Percentiles rank a stretch among this genome's conserved stretches.
These are phyloP conservation scores for Tricholoma furcatifolium DNA, from an alignment of 768 basidiomycete genomes.

Conservation along the genomic window DNA sequence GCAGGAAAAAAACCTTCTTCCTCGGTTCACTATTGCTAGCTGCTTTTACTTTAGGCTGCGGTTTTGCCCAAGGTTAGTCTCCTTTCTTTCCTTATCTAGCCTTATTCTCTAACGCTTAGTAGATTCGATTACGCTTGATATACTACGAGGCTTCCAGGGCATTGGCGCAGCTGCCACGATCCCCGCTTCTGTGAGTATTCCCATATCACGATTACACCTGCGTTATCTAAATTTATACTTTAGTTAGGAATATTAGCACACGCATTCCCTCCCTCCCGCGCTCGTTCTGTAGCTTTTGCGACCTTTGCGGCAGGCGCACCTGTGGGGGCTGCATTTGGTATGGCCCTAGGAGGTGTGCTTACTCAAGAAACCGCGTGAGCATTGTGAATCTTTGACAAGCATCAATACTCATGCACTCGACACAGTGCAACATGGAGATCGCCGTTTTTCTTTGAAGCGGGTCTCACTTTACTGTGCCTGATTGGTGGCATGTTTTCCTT, in stretches of 20 bases:
- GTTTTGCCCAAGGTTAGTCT: slow-evolving; percentile 52
- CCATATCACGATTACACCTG: not conserved
- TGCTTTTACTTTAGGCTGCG: slow-evolving; percentile 62
- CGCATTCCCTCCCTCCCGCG: slow-evolving; percentile 63
- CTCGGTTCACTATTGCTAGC: slow-evolving; percentile 53
- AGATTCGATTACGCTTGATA: slow-evolving; percentile 61
- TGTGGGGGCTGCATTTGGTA: slow-evolving; percentile 72
- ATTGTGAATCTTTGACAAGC: not conserved
- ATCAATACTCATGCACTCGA: not conserved
- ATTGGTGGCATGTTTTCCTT: slow-evolving; percentile 58
- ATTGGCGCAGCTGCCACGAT: slow-evolving; percentile 76
- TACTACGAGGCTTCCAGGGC: slow-evolving; percentile 79
- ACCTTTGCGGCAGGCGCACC: slow-evolving; percentile 86
- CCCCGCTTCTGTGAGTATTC: slow-evolving; percentile 59
- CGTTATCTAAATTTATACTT: not conserved
- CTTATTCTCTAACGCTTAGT: not conserved
- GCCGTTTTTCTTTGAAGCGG: slow-evolving; percentile 55
- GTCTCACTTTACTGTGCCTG: slow-evolving; percentile 50
- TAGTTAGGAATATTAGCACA: slow-evolving; percentile 83
- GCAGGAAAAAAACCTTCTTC: slow-evolving; percentile 68
- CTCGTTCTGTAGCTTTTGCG: slow-evolving; percentile 77
- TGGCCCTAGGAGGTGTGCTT: slow-evolving; percentile 67
- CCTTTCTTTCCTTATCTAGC: not conserved
- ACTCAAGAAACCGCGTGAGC: slow-evolving; percentile 51
- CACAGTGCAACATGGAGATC: slow-evolving; percentile 65